Conservation (phyloP, 257 asterid species). For the Nicotiana paniculata region DNA sequence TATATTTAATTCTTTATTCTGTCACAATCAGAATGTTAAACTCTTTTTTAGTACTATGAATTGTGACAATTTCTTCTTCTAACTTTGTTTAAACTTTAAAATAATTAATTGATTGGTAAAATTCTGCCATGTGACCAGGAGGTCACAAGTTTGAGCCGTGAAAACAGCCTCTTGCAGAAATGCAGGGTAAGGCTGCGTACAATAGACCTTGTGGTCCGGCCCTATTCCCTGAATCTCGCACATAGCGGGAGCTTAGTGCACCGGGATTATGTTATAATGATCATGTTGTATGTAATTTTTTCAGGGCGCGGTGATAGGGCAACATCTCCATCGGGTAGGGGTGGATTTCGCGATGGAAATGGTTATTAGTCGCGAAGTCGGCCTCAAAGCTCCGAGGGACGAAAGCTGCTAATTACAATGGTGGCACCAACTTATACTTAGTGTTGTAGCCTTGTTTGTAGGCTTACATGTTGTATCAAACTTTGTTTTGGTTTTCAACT, state of each 20-base stretch:
- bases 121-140: no score
- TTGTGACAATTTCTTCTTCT: no score
- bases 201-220: no score
- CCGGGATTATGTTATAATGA: not conserved
- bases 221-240: no score
- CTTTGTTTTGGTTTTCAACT: not conserved
- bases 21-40: not conserved
- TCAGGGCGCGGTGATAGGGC: slow-evolving; percentile 25
- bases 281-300: not conserved
- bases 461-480: not conserved
- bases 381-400: not conserved
- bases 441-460: not conserved
- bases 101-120: no score
- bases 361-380: not conserved
- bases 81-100: no score
- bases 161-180: no score
- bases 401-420: not conserved
- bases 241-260: no score
- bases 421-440: not conserved
- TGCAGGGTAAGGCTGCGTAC: no score
- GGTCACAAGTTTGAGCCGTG: no score
- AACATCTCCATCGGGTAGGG: slow-evolving; percentile 22
- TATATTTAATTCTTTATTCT: not conserved
- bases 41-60: not conserved
- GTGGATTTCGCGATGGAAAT: slow-evolving; percentile 12